Conservation (phyloP, 768 basidiomycete genomes). For the Baorangia bicolor region DNA sequence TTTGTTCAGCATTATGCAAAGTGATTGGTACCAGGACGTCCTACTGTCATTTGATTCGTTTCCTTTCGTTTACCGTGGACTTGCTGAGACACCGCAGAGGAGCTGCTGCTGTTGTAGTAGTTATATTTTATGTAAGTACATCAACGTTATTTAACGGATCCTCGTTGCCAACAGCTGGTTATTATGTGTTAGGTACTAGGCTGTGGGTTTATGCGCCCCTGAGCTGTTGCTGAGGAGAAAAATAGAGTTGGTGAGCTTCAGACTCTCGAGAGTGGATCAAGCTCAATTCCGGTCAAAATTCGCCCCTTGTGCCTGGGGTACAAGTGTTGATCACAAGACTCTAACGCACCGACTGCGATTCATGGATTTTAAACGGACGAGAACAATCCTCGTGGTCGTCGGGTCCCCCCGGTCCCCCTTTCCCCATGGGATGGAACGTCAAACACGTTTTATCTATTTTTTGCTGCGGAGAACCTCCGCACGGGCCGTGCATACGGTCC, state of each 20-base stretch:
- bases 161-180: background rate
- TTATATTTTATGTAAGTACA: background rate
- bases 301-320: too few species aligned
- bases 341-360: background rate
- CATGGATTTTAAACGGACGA: background rate
- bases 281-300: too few species aligned
- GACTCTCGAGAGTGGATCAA: background rate
- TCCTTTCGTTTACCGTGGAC: background rate
- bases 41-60: background rate
- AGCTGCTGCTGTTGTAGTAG: background rate
- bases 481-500: background rate
- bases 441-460: background rate
- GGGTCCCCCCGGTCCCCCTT: background rate
- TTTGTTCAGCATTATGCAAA: background rate
- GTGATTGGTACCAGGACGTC: background rate
- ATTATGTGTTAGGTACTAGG: too few species aligned
- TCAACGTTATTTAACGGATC: background rate
- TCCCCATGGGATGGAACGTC: background rate
- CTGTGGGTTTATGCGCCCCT: background rate
- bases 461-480: background rate
- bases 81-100: background rate
- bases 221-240: background rate
- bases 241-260: background rate
- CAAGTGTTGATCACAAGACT: background rate
- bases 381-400: background rate